Evolutionary conservation across 495 filamentous ascomycete species (phyloP), one percentile per base, ranked within the genome.

Genomic region (Neurospora sp.): DNA sequence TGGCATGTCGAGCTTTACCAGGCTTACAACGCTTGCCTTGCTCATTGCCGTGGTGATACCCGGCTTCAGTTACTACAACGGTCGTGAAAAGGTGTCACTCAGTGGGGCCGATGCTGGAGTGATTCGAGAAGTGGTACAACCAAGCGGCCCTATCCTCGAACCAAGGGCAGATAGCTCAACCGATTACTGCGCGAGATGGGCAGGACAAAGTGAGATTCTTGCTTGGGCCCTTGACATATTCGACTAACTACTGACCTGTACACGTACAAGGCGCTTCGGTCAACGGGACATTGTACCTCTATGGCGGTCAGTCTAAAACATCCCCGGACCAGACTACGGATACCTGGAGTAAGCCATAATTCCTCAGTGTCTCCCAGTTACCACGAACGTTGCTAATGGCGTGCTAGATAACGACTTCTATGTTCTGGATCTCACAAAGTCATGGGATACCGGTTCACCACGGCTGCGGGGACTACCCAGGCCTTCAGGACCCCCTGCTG

Each of bases 211-310:
- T 87, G 77, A 77, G 81, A 73, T 39, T 20, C 1, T 39, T 31
- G 14, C 1, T 39, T 31, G 14, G 12, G 38, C 22, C n/a, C 12
- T 47, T 44, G 1, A n/a, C 9, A 39, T 61, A 69, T 4, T 27
- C 16, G 42, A 65, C 3, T 6, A 42, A 27, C 14, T 37, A 47
- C 74, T 80, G 44, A 81, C 74, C 14, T 22, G 39, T 18, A 10
- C 10, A 22, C 40, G 2, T 2, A 44, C 9, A 47, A 85, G 83
- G 78, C 41, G 85, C 90, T 22, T 74, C 89, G 47, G 86, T 93
- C 4, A 92, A 92, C 70, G 91, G 91, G 38, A 93, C 89, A 0
- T 78, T 93, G 22, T 93, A 92, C 75, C 84, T 93, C n/a, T 93
- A 92, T 73, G 92, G 92, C 41, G 92, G 91, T 12, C 86, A 90